Base-by-base conservation (phyloP, 768 basidiomycete species). In the Boletus huronensis region DNA sequence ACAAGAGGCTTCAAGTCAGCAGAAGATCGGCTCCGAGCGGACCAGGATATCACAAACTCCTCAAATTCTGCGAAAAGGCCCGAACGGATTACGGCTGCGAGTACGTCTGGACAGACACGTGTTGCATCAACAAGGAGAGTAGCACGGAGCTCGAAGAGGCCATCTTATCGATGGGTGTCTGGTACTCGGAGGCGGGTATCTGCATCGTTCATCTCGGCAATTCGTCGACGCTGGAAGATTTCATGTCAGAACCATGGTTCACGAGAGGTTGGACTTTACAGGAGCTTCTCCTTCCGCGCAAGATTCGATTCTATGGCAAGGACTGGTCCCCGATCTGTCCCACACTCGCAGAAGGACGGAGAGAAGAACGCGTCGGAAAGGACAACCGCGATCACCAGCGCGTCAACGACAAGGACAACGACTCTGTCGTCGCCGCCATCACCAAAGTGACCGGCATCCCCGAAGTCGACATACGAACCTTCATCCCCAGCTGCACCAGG, bases 101-200 rank as follows among this genome's bases (percentile, higher is more conserved):
- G 55, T 60, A 67, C 38, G 69, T 57, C 48, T 72, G 65, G 66
- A 38, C 65, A 49, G 65, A 66, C 31, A 66, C 58, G 7, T 66
- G 65, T 46, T 66, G 65, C 45, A 66, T 67, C 44, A 65, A 67
- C 53, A 66, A 59, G 53, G 66, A 67, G 44, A 65, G 40, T 16
- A 55, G 60, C 34, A 17, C 65, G 1, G 70, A 70, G 10, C 53
- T 72, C 26, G 67, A 67, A 41, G 65, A 68, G 19, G 65, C 63
- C 32, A 58, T 65, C 54, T 38, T 62, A 16, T 70, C 65, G 10
- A 63, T 56, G 53, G 58, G 48, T 13, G 39, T 44, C 50, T 69
- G 68, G 66, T 68, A 65, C 43, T 52, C 57, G 14, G 55, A 65
- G 50, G 65, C 65, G 2, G 29, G 31, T 11, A 16, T 68, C 36